Percentiles rank a stretch among this genome's conserved stretches.
Conservation (phyloP, 1,284 basidiomycete species). For the Ceratobasidium sp. region DNA sequence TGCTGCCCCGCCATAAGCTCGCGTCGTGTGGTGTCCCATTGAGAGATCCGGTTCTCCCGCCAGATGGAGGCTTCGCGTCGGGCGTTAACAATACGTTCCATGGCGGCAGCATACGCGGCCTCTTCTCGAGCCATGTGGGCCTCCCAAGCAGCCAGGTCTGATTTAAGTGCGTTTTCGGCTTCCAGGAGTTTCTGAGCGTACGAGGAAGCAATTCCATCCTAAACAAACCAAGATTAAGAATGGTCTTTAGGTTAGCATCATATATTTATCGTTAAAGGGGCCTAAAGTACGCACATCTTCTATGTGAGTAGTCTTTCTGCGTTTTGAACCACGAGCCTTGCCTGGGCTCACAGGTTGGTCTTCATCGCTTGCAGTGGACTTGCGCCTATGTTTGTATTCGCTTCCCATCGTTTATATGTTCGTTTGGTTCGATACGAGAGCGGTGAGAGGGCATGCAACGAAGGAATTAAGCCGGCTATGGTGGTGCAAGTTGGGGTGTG, state of each 20-base stretch:
- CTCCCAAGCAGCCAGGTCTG: constrained; percentile 16
- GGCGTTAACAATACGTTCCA: constrained; percentile 35
- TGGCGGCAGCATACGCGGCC: constrained; percentile 29
- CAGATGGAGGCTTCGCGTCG: constrained; percentile 28
- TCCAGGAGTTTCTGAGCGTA: not conserved
- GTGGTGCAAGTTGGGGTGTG: not conserved
- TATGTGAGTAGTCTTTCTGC: constrained; percentile 23
- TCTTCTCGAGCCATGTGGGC: constrained; percentile 32
- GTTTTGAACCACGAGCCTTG: constrained; percentile 21
- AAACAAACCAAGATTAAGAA: not conserved
- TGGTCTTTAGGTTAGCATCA: not conserved
- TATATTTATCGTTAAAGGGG: not conserved
- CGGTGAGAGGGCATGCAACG: not conserved
- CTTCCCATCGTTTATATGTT: not conserved
- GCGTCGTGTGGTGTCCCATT: constrained; percentile 27
- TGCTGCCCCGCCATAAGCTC: constrained; percentile 35
- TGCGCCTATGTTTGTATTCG: constrained; percentile 22
- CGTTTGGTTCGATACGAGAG: too few relatives aligned
- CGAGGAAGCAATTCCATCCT: constrained; percentile 25
- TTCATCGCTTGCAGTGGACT: constrained; percentile 10
- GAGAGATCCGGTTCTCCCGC: constrained; percentile 19
- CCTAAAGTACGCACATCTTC: constrained; percentile 11
- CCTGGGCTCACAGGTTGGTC: constrained; percentile 12
- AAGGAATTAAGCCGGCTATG: not conserved
- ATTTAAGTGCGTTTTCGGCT: constrained; percentile 24